Percentiles rank a stretch among this genome's conserved stretches.
Conservation (phyloP, 805 yeast species). For the Zygosaccharomyces bailii region DNA sequence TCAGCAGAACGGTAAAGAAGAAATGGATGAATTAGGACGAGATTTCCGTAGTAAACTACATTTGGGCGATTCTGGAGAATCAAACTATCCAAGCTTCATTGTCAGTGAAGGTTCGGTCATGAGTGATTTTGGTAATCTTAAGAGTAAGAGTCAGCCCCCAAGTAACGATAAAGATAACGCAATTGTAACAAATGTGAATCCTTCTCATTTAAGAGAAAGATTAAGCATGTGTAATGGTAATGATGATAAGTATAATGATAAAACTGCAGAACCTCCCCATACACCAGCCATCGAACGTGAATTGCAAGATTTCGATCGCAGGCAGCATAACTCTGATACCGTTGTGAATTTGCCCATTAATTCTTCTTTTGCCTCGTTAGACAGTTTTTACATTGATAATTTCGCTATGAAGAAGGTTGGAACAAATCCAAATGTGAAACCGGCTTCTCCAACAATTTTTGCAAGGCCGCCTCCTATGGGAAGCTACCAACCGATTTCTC, state of each 20-base stretch:
- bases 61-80: neutral
- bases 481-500: constrained; percentile 6
- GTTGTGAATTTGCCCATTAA: constrained; percentile 64
- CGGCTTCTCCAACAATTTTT: constrained; percentile 13
- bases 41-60: neutral
- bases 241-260: constrained; percentile 10
- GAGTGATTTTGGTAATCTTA: constrained; percentile 14
- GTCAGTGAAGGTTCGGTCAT: constrained; percentile 27
- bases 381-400: constrained; percentile 61
- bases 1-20: neutral
- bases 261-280: constrained; percentile 6
- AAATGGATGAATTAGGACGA: neutral
- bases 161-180: neutral
- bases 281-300: constrained; percentile 26
- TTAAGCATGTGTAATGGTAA: constrained; percentile 17
- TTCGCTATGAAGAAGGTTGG: constrained; percentile 36
- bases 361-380: constrained; percentile 76
- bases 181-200: neutral
- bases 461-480: constrained; percentile 21
- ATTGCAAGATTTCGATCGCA: constrained; percentile 24
- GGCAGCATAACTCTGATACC: constrained; percentile 35
- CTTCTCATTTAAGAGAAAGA: constrained; percentile 10
- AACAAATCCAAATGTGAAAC: constrained; percentile 6
- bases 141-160: neutral
- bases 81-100: constrained; percentile 17